Evolutionary conservation across 2,329 filamentous ascomycete species (phyloP).

Genomic region (Calcarisporium arbuscula): DNA sequence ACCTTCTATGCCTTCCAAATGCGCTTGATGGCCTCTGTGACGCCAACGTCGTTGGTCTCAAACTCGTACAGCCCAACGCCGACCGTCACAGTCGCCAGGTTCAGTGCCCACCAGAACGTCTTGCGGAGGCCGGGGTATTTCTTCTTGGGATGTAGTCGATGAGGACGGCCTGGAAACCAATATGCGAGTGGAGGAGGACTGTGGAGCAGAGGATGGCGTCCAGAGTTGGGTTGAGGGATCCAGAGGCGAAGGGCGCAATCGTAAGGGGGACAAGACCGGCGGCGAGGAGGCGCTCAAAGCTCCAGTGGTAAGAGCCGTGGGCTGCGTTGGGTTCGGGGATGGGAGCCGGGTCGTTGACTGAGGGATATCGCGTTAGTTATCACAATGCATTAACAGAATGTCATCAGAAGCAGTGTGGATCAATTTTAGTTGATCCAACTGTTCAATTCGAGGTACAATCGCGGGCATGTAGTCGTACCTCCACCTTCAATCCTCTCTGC

Average conservation of each 20-base stretch:
- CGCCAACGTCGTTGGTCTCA: constrained; percentile 94
- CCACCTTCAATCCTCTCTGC: constrained; percentile 69
- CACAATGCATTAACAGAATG: constrained; percentile 3
- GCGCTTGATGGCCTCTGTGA: constrained; percentile 83
- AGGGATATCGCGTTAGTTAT: constrained; percentile 1
- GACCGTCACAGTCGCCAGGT: constrained; percentile 70
- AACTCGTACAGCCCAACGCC: constrained; percentile 94
- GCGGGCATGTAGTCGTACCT: constrained; percentile 44
- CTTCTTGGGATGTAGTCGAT: constrained; percentile 78
- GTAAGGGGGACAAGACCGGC: constrained; percentile 79
- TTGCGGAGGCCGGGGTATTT: constrained; percentile 63
- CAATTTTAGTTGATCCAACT: constrained; percentile 4
- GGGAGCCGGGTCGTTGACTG: constrained; percentile 80
- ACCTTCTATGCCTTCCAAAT: constrained; percentile 73
- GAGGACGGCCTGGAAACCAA: constrained; percentile 86
- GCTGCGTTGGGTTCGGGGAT: constrained; percentile 65
- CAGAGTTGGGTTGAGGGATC: constrained; percentile 80
- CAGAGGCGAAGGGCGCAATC: constrained; percentile 85
- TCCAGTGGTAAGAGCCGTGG: constrained; percentile 98
- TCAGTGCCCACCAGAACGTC: constrained; percentile 70
- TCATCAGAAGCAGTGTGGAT: constrained; percentile 1
- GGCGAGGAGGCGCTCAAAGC: constrained; percentile 82
- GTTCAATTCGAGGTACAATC: not conserved
- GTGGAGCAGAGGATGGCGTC: constrained; percentile 81
- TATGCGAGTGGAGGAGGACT: constrained; percentile 87